These are phyloP conservation scores for Acacia concinna DNA, from an alignment of 331 rosid genomes.

Conservation along the genomic window DNA sequence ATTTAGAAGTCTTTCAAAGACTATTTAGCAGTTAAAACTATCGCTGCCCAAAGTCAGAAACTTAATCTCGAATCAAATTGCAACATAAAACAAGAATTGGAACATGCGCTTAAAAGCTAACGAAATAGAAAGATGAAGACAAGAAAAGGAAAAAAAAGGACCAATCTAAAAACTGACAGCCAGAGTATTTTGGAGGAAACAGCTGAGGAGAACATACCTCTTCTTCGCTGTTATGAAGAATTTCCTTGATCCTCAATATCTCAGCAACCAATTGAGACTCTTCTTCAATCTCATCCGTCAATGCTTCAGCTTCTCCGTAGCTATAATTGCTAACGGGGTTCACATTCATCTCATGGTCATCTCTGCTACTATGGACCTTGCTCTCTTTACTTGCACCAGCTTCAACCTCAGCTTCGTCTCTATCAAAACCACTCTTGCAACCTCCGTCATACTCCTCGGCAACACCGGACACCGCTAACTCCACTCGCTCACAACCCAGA, in stretches of 20 bases:
- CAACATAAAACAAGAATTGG: constrained; percentile 23
- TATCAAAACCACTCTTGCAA: constrained; percentile 44
- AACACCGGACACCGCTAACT: constrained; percentile 43
- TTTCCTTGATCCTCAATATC: constrained; percentile 70
- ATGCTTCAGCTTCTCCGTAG: constrained; percentile 88
- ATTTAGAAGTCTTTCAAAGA: constrained; percentile 16
- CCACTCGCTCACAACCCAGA: constrained; percentile 62
- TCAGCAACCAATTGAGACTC: constrained; percentile 61
- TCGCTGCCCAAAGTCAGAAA: neutral
- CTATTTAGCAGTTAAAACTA: neutral
- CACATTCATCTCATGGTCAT: constrained; percentile 50
- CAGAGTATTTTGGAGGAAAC: neutral
- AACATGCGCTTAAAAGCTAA: neutral
- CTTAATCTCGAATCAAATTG: constrained; percentile 16
- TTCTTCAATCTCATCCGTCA: constrained; percentile 85
- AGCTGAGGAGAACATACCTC: constrained; percentile 47
- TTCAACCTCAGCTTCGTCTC: constrained; percentile 49
- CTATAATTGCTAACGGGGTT: constrained; percentile 60
- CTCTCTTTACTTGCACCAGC: constrained; percentile 87
- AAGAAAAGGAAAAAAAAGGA: neutral
- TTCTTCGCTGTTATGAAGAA: constrained; percentile 43
- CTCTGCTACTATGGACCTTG: constrained; percentile 59
- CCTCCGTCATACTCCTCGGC: constrained; percentile 39
- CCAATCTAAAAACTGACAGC: neutral
- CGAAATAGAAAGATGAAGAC: neutral